Evolutionary conservation across 2,329 filamentous ascomycete species (phyloP), one percentile per base, ranked within the genome.

Genomic region (Cryphonectria nitschkei): DNA sequence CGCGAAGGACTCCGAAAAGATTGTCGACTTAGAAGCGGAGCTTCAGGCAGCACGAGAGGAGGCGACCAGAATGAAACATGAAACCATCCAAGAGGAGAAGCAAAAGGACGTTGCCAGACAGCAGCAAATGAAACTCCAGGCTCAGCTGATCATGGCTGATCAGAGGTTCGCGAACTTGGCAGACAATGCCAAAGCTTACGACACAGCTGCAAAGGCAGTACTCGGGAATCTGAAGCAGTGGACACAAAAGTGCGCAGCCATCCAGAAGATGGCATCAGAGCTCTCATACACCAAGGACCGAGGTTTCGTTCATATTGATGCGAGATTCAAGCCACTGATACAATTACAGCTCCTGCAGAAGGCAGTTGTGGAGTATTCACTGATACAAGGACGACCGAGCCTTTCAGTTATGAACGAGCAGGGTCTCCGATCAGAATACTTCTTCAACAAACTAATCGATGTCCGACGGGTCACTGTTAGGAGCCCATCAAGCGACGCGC

Each of bases 391-490:
- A 29, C 11, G 39, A 26, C 7, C 56, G 13, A 52, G 14, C 13
- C 32, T 62, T 2, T 13, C 50, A 6, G n/a, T 29, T 32, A n/a
- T 9, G 13, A n/a, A 26, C 8, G n/a, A 37, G 39, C 39, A 46
- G 22, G 41, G 19, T 4, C 26, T 7, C 7, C 16, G 34, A 22
- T 37, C 37, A 29, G 50, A 26, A 13, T 50, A 2, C 22, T 29
- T 67, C 11, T 16, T 60, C 2, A 39, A 58, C 39, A 73, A 50
- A 3, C 11, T 71, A 1, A 8, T 69, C 5, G 63, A 60, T 14
- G 19, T 71, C 22, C 63, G 69, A 37, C 69, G 71, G 5, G 71
- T 73, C 8, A 71, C 58, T 13, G 32, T 73, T 52, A 71, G 11
- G n/a, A 73, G 69, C 62, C 71, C 71, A 43, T 34, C 19, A 19